phyloP scores from a whole-genome alignment of 2,329 filamentous ascomycete genomes.

The Pseudomassariella vexata region DNA sequence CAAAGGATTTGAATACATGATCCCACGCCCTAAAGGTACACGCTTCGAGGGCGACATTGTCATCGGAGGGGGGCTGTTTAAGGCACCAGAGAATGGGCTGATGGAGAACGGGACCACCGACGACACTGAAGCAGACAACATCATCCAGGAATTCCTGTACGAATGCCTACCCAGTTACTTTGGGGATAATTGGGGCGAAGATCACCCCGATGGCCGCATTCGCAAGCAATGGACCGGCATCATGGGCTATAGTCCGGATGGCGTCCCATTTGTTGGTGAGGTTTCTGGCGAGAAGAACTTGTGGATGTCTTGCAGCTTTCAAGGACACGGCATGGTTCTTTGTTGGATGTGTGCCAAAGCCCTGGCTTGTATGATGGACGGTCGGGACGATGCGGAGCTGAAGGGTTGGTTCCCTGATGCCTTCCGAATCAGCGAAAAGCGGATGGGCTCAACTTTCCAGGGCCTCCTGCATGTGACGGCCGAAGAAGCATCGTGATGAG shows the following conservation, averaged over 20 bases:
- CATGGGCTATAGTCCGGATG: slow-evolving; percentile 50
- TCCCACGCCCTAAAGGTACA: too few species aligned
- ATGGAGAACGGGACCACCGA: slow-evolving; percentile 49
- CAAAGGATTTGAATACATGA: too few species aligned
- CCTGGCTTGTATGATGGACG: slow-evolving; percentile 47
- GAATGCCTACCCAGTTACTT: slow-evolving; percentile 43
- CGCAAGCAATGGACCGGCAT: slow-evolving; percentile 48
- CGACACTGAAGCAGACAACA: slow-evolving; percentile 46
- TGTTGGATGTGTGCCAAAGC: slow-evolving; percentile 55
- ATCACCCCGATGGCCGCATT: slow-evolving; percentile 32
- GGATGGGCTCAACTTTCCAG: slow-evolving; percentile 31
- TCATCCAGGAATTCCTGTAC: slow-evolving; percentile 41
- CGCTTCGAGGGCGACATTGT: slow-evolving; percentile 45
- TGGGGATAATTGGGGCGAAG: slow-evolving; percentile 43
- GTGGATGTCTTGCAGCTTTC: slow-evolving; percentile 55
- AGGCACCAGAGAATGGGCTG: slow-evolving; percentile 33
- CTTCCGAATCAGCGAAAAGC: slow-evolving; percentile 40
- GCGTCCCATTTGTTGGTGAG: slow-evolving; percentile 45
- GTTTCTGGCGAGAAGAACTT: slow-evolving; percentile 39
- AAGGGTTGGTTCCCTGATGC: slow-evolving; percentile 46
- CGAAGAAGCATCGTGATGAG: too few species aligned
- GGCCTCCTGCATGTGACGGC: slow-evolving; percentile 22
- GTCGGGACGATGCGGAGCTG: slow-evolving; percentile 24
- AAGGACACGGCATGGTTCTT: slow-evolving; percentile 62
- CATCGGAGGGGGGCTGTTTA: slow-evolving; percentile 53